A percentile compares a stretch with the other conserved stretches of the same genome.
Conservation (phyloP, 306 rosid genomes). For the Cicer arietinum region DNA sequence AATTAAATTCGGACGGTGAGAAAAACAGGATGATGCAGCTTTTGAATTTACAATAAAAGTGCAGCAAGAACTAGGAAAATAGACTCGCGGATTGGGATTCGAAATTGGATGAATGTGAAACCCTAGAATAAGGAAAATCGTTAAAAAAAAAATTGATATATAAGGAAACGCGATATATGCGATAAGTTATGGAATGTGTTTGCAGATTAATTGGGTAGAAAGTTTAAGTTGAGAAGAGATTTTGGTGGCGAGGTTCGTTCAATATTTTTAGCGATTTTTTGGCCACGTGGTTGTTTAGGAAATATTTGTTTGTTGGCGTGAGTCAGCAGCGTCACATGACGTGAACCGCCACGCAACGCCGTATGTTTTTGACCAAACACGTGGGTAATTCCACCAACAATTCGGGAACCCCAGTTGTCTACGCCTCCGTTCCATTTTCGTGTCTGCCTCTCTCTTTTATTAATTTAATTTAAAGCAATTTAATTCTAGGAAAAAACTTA, state of each 20-base stretch:
- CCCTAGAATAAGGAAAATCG: constrained; percentile 31
- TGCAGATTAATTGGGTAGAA: background rate
- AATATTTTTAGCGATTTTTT: background rate
- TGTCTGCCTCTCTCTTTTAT: background rate
- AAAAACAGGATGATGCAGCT: constrained; percentile 21
- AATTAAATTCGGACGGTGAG: constrained; percentile 14
- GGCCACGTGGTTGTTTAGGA: constrained; percentile 37
- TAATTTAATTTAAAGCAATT: background rate
- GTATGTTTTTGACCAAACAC: constrained; percentile 28
- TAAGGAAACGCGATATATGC: background rate
- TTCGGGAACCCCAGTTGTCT: constrained; percentile 4
- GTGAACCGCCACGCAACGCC: constrained; percentile 30
- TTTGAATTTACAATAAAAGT: background rate
- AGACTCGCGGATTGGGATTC: constrained; percentile 2
- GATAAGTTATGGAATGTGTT: background rate
- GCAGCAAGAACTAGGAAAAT: background rate
- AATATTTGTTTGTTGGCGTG: background rate
- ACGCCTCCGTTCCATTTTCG: background rate
- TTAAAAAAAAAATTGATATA: background rate
- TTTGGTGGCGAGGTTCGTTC: background rate
- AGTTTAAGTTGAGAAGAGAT: background rate
- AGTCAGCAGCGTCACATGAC: background rate
- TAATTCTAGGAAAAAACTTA: too few species aligned
- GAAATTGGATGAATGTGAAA: constrained; percentile 26
- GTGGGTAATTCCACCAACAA: constrained; percentile 19